Evolutionary conservation across 257 asterid species (phyloP), one percentile per base, ranked within the genome.

Genomic region (Anisodus tanguticus): DNA sequence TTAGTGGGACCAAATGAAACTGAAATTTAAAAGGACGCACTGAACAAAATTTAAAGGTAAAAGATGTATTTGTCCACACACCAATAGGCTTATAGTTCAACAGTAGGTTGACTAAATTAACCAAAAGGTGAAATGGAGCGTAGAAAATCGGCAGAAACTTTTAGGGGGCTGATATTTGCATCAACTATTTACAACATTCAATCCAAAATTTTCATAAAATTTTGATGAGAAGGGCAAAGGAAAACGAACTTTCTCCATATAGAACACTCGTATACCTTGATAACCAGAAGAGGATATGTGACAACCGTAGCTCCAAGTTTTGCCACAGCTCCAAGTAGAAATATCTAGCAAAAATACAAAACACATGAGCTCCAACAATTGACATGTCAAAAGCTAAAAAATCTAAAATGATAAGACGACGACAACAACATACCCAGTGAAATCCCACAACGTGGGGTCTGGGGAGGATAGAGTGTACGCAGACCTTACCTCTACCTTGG

Each of bases 241-340:
- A 3, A 45, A 59, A 13, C 6, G 64, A 77, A 51, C 26, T 26
- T 49, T 49, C 57, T 62, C 22, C 7, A 58, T 17, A 22, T 9
- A 77, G 62, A 79, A 13, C 35, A 41, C 37, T 66, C 19, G 22
- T 22, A 22, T 89, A 94, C 99, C 98, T 94, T 97, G 85, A 97
- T 97, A 84, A 97, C 99, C 62, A 93, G 92, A 88, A 95, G 91
- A 83, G 99, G 99, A 88, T 97, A 97, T 64, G 99, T 97, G 31
- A 91, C 90, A 57, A 97, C 92, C 22, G 99, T 97, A 57, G 98
- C 99, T 85, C 99, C 99, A 84, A 97, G 97, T 93, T 97, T 97
- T 79, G 99, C 99, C 90, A 95, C 80, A 83, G 99, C 99, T 89
- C 99, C 99, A 53, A 97, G 95, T 89, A 97, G 86, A 87, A 97